Evolutionary conservation across 495 filamentous ascomycete genomes (phyloP), one percentile per base, ranked within the genome.

Genomic region (Jackrogersella multiformis): DNA sequence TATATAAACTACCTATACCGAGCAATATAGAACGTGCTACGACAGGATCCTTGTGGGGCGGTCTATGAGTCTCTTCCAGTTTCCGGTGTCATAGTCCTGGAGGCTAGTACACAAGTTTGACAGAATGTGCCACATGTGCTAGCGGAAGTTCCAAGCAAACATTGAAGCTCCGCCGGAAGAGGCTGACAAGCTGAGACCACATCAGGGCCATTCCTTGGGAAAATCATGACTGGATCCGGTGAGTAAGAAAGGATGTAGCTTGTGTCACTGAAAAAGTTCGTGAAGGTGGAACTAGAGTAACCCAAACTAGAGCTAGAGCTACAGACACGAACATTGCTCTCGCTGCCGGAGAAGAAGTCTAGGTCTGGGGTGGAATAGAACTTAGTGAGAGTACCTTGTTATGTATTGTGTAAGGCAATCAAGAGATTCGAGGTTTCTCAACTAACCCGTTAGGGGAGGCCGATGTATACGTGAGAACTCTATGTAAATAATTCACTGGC

Each of bases 91-190:
- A 9, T 13, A 6, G 24, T 26, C 42, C 42, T 21, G 30, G 48
- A 35, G 30, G 10, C 6, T 15, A 21, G 16, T 23, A 5, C 10
- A 54, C 51, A 9, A 39, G 34, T 23, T 15, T 38, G 8, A 18
- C 6, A 26, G n/a, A 26, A 38, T 39, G 32, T 38, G 21, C 34
- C 32, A 54, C 32, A 39, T 8, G 20, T 23, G 34, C 34, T 15
- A n/a, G 13, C 18, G 6, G 13, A 21, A 34, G n/a, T 23, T 24
- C 7, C 18, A 24, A 24, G 39, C 54, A 57, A 59, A 59, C 42
- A 36, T 38, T 35, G 20, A 24, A 1, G 41, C 7, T 48, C 12
- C 41, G 16, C 30, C 56, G 56, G 56, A 59, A 59, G 42, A 59
- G 28, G 41, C 44, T 13, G 56, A 59, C 30, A 59, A 18, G 41